Base-by-base conservation (phyloP, 495 filamentous ascomycete genomes). In the Xylaria longipes region DNA sequence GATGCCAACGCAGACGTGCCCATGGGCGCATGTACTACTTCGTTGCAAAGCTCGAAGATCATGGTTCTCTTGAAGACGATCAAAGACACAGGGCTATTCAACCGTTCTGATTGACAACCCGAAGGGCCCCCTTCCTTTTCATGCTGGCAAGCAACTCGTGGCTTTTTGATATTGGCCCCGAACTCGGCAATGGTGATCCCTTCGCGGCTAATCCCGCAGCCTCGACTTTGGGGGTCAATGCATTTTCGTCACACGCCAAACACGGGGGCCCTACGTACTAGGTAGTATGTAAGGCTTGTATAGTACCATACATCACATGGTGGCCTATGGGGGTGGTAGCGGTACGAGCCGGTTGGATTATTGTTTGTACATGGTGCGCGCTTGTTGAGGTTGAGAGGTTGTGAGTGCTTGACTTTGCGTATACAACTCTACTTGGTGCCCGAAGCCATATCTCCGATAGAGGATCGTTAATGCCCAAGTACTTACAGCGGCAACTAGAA, bases 201-300 rank as follows among this genome's bases (percentile, higher is more conserved):
- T 61, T 61, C 54, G 22, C 46, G 56, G 68, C 56, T 70, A 52
- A 41, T 63, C 68, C 29, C 56, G 58, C 33, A 27, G 57, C 45
- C 25, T 70, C 58, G 22, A 41, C 5, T 20, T 52, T 48, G 64
- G 35, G 58, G 58, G 46, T 35, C 33, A 64, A 56, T 61, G 50
- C 60, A 35, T 64, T 70, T 64, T 58, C 58, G 46, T 64, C 58
- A 64, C 33, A 70, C 58, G 35, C 3, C 41, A 37, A 41, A 35
- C 39, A 31, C 33, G 14, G 46, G 46, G 43, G 68, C n/a, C n/a
- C 2, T 69, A 61, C 27, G 35, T 48, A 37, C 39, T 60, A 37
- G 9, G 17, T 31, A 29, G 35, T 63, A n/a, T 33, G 5, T 33
- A 60, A 46, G 29, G 27, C 17, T n/a, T 62, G 39, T 69, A 22